Conservation (phyloP, 2,329 filamentous ascomycete species). For the Beauveria medogensis region DNA sequence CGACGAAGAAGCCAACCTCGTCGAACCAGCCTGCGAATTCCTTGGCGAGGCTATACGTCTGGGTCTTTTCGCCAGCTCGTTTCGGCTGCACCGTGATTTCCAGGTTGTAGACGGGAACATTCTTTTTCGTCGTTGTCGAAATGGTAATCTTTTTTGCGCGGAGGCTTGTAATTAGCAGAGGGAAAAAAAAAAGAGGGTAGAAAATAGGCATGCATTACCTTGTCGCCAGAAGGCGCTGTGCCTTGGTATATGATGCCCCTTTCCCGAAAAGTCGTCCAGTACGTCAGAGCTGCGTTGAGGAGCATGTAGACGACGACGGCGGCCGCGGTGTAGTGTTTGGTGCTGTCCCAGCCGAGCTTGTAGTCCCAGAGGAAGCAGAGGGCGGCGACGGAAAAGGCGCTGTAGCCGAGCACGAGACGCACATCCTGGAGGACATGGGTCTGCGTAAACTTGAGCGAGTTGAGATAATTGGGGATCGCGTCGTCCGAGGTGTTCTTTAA, state of each 20-base stretch:
- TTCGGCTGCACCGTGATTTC: slow-evolving; percentile 46
- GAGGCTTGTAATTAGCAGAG: background rate
- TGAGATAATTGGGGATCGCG: slow-evolving; percentile 87
- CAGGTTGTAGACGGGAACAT: slow-evolving; percentile 73
- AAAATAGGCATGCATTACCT: slow-evolving; percentile 35
- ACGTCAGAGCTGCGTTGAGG: slow-evolving; percentile 69
- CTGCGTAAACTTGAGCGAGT: slow-evolving; percentile 76
- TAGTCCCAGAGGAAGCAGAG: slow-evolving; percentile 89
- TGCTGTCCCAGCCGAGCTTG: slow-evolving; percentile 79
- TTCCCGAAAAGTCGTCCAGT: slow-evolving; percentile 82
- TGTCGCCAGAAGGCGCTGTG: slow-evolving; percentile 54
- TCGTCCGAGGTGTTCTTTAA: slow-evolving; percentile 97
- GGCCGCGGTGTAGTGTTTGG: slow-evolving; percentile 69
- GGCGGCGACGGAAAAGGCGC: slow-evolving; percentile 69
- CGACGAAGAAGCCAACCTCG: slow-evolving; percentile 60
- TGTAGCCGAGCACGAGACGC: slow-evolving; percentile 75
- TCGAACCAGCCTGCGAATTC: slow-evolving; percentile 76
- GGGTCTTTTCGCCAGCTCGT: slow-evolving; percentile 29
- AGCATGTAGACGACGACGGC: slow-evolving; percentile 75
- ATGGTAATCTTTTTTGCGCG: slow-evolving; percentile 57
- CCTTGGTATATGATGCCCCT: slow-evolving; percentile 76
- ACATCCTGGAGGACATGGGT: slow-evolving; percentile 75
- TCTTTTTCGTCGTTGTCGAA: slow-evolving; percentile 64
- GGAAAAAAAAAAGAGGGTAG: background rate
- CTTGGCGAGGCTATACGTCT: slow-evolving; percentile 44